Base-by-base conservation (phyloP, 345 rosid genomes). In the Litchi chinensis region DNA sequence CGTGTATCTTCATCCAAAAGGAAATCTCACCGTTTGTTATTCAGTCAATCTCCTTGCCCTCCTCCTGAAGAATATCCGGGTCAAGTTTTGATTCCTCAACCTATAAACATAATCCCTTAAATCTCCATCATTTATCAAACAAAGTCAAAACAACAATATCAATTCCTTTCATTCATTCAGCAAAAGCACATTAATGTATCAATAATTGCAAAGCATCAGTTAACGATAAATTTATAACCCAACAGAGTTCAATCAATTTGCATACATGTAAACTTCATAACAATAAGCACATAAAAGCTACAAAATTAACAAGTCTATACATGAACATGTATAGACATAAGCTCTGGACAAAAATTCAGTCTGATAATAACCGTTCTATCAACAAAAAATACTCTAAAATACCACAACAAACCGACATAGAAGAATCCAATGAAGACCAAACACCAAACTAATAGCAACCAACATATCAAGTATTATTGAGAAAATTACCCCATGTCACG, bases 11-110 rank as follows among this genome's bases (percentile, higher is more conserved):
- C 18, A 43, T 44, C 13, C 11, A 69, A 40, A 71, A 63, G 56
- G 32, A 76, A 72, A 40, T 63, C 84, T 81, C 75, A 76, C 82
- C 82, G 52, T 41, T 52, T 11, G 71, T 78, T 65, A 39, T 60
- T 73, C 11, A 13, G 50, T 54, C 54, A 15, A 44, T 52, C 59
- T 77, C 54, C 18, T 62, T 21, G 73, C 43, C 62, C 62, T 72
- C n/a, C 28, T 26, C 56, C 44, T 60, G 8, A 39, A 65, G 40
- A 24, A 57, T 72, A 32, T 62, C 43, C 24, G 62, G 65, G 72
- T 54, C 41, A 52, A 62, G 59, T 63, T 48, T 59, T 54, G 75
- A 19, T 52, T 79, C 74, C 70, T 54, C 74, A 50, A 65, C 64
- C 85, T 82, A 73, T 18, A 59, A 48, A 43, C 15, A 28, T 6